Base-by-base conservation (phyloP, 2,329 filamentous ascomycete species). In the Calonectria henricotiae region DNA sequence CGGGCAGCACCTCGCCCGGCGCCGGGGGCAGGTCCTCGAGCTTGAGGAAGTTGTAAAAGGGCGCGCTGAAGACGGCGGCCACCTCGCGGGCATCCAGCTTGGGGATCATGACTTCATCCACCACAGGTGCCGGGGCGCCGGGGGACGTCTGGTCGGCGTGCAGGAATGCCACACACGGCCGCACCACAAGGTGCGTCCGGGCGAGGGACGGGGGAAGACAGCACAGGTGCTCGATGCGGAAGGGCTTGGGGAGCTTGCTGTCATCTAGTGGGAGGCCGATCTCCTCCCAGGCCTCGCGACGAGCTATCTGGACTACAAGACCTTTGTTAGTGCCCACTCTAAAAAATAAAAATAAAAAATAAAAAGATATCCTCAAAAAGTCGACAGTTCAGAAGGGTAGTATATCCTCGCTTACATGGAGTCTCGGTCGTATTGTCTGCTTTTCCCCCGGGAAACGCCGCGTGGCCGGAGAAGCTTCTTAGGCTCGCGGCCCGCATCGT, bases 261-360 rank as follows among this genome's bases (percentile, higher is more conserved):
- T 95, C 90, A 75, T 91, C 87, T 78, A 92, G 87, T 1, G 96
- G 94, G 3, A 98, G 90, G 1, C 96, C 96, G 74, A 98, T 98
- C 81, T 98, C 96, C 81, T 98, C 96, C 81, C 89, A 93, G 1
- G 96, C 95, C 86, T 98, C 96, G 73, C 96, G 90, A 25, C 96
- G 90, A 9, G 96, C 95, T 62, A 95, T 97, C 78, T 95, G 89
- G 82, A 94, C 94, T 83, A 86, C 1, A 13, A 49, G 5, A 15
- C n/a, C 43, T 37, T n/a, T 20, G 55, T 72, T 25, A 71, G 51
- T 46, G 43, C 43, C 23, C n/a, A 23, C 43, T 46, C 43, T 23
- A 23, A 46, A 25, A 23, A 46, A 46, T 8, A 7, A 44, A 20
- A 8, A 4, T 7, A 4, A 30, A 30, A 30, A 30, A 30, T 5